Evolutionary conservation across 129 eudicot species (phyloP).

Genomic region (Sambucus nigra): DNA sequence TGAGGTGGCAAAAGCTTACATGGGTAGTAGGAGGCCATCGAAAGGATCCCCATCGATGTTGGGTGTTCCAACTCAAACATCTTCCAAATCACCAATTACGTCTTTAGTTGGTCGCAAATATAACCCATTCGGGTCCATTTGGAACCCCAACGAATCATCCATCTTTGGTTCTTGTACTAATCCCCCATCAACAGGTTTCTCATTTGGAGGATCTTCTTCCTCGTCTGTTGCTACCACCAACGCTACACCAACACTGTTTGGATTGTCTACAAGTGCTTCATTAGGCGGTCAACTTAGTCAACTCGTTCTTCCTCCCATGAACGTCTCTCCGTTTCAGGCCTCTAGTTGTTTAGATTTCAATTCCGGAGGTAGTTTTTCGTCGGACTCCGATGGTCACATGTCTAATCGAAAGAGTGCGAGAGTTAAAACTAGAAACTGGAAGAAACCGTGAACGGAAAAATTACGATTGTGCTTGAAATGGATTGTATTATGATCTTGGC

Average conservation of each 20-base stretch:
- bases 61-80: conserved; percentile 34
- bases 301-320: conserved; percentile 20
- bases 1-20: conserved; percentile 91
- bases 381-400: conserved; percentile 72
- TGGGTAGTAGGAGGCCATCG: conserved; percentile 70
- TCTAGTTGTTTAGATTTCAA: conserved; percentile 49
- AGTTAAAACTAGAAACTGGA: conserved; percentile 34
- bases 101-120: conserved; percentile 28
- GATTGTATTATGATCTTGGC: too few species aligned
- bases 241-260: conserved; percentile 32
- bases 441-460: too few species aligned
- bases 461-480: too few species aligned
- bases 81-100: conserved; percentile 34
- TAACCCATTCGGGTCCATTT: conserved; percentile 33
- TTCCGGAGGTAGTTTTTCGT: conserved; percentile 81
- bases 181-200: conserved; percentile 29
- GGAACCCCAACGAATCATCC: conserved; percentile 21
- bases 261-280: too few species aligned
- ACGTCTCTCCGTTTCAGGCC: conserved; percentile 42
- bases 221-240: conserved; percentile 24
- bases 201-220: conserved; percentile 45
- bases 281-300: conserved; percentile 63
- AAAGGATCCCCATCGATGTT: conserved; percentile 56
- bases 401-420: conserved; percentile 41
- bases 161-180: conserved; percentile 22